Evolutionary conservation across 306 rosid species (phyloP).

Genomic region (Cercis canadensis): DNA sequence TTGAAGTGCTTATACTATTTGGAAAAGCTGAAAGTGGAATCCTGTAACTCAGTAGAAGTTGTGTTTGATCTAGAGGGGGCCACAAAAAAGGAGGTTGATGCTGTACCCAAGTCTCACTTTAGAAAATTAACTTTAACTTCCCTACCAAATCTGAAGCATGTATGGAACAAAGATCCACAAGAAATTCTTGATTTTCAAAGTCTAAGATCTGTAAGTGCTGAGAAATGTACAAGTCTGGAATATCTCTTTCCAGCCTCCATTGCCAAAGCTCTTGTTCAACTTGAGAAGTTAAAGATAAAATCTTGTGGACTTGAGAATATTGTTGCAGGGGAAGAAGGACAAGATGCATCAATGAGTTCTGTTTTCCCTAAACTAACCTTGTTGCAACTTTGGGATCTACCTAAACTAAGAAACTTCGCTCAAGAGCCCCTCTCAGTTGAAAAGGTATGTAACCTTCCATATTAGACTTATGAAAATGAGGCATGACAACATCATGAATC

Average conservation of each 20-base stretch:
- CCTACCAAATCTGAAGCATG: conserved; percentile 20
- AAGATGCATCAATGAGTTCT: too few species aligned
- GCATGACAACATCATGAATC: too few species aligned
- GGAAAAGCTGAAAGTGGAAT: not conserved
- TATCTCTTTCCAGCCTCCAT: conserved; percentile 12
- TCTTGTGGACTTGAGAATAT: conserved; percentile 24
- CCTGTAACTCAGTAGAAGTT: not conserved
- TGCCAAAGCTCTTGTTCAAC: conserved; percentile 19
- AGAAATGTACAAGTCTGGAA: conserved; percentile 7
- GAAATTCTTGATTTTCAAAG: not conserved
- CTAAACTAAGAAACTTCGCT: too few species aligned
- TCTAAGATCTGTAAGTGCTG: not conserved
- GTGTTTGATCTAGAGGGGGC: not conserved
- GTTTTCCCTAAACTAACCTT: too few species aligned
- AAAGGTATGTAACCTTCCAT: too few species aligned
- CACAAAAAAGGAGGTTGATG: too few species aligned
- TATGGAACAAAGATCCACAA: conserved; percentile 30
- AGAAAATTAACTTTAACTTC: too few species aligned
- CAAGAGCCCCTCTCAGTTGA: too few species aligned
- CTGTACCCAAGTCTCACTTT: too few species aligned
- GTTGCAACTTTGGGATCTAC: too few species aligned
- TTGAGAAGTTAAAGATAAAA: not conserved
- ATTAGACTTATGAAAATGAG: too few species aligned
- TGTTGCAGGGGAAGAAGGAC: conserved; percentile 12
- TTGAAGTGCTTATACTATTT: not conserved